Evolutionary conservation across 2,329 filamentous ascomycete species (phyloP).

Genomic region (Alternaria brassicae): DNA sequence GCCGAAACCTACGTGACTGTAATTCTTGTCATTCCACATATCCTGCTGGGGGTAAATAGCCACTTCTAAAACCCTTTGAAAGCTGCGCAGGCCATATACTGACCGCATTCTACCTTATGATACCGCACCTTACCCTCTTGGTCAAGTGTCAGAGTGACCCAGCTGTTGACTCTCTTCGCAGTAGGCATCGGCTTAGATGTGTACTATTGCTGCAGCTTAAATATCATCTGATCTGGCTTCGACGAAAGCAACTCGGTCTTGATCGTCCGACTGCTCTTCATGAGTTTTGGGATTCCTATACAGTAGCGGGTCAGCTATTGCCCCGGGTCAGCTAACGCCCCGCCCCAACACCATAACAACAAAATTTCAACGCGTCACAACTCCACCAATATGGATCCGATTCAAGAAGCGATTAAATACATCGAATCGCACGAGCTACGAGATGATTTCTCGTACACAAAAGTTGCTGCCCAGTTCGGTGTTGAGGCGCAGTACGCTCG

Average conservation of each 20-base stretch:
- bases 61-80: no score
- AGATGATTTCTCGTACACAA: no score
- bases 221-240: conserved; percentile 52
- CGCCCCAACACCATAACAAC: no score
- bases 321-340: no score
- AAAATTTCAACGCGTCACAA: no score
- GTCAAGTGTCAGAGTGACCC: conserved; percentile 62
- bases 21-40: conserved; percentile 67
- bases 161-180: conserved; percentile 61
- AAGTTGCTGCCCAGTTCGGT: no score
- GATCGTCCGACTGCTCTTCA: conserved; percentile 51
- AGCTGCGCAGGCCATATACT: not conserved
- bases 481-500: no score
- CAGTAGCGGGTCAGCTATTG: no score
- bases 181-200: conserved; percentile 51
- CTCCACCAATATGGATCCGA: no score
- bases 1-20: conserved; percentile 62
- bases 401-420: no score
- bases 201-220: conserved; percentile 59
- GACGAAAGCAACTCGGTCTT: conserved; percentile 53
- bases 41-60: conserved; percentile 49
- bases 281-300: conserved; percentile 53
- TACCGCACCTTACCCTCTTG: conserved; percentile 65
- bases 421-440: no score
- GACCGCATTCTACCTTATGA: conserved; percentile 50